Conservation (phyloP, 2,329 filamentous ascomycete species). For the Niveomyces coronatus region DNA sequence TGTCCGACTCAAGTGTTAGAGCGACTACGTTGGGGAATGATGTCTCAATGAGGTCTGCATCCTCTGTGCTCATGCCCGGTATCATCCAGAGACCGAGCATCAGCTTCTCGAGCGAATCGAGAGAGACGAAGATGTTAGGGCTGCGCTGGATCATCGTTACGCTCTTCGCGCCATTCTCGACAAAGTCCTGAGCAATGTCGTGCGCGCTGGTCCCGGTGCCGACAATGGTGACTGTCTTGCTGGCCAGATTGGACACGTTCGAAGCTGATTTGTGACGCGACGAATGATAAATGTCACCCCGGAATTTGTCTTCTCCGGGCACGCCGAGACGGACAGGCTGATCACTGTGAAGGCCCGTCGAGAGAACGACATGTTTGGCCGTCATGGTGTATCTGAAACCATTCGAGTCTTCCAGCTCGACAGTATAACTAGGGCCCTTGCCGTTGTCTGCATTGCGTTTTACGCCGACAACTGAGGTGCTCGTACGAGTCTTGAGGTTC, state of each 20-base stretch:
- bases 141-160: constrained; percentile 44
- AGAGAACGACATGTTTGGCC: constrained; percentile 34
- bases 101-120: constrained; percentile 28
- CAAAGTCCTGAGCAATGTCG: constrained; percentile 39
- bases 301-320: constrained; percentile 28
- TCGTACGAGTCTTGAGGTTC: constrained; percentile 36
- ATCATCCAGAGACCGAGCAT: constrained; percentile 27
- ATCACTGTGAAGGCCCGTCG: constrained; percentile 31
- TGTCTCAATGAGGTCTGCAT: constrained; percentile 37
- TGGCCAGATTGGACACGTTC: constrained; percentile 13
- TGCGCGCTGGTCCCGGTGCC: constrained; percentile 39
- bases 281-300: constrained; percentile 33
- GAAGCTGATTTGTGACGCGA: constrained; percentile 30
- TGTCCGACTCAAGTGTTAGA: constrained; percentile 31
- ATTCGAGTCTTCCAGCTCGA: constrained; percentile 19
- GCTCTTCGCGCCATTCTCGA: constrained; percentile 33
- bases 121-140: constrained; percentile 38
- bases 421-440: constrained; percentile 29
- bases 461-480: constrained; percentile 26
- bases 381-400: constrained; percentile 18
- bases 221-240: constrained; percentile 36
- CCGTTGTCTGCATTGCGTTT: constrained; percentile 26
- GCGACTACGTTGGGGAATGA: constrained; percentile 35
- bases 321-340: constrained; percentile 29
- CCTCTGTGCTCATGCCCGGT: constrained; percentile 33